Conservation (phyloP, 1,284 basidiomycete species). For the Apiotrichum sp. region DNA sequence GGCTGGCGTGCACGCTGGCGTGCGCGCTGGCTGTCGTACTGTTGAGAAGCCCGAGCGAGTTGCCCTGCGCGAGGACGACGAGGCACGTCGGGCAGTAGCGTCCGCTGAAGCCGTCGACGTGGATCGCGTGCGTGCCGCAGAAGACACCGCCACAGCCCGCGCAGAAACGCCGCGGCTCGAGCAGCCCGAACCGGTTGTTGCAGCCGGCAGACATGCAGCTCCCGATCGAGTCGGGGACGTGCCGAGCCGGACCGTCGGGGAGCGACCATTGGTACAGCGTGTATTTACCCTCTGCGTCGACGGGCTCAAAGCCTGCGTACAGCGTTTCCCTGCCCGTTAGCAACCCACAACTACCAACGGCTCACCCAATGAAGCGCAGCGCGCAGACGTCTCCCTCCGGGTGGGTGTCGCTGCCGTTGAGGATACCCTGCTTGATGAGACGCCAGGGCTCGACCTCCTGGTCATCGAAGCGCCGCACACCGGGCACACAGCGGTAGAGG, state of each 20-base stretch:
- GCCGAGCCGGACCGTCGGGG: slow-evolving; percentile 40
- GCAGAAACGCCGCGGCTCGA: slow-evolving; percentile 44
- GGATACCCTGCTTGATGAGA: slow-evolving; percentile 34
- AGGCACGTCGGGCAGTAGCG: slow-evolving; percentile 44
- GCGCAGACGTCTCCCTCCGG: slow-evolving; percentile 14
- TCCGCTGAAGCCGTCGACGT: slow-evolving; percentile 37
- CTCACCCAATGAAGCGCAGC: slow-evolving; percentile 44
- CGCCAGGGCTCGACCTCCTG: slow-evolving; percentile 37
- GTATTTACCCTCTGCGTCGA: slow-evolving; percentile 21
- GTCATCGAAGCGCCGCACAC: slow-evolving; percentile 24
- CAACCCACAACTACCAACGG: background rate
- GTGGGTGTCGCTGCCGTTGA: slow-evolving; percentile 32
- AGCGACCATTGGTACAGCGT: slow-evolving; percentile 44
- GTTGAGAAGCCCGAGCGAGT: slow-evolving; percentile 23
- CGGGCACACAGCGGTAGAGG: slow-evolving; percentile 26
- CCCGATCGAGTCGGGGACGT: slow-evolving; percentile 34
- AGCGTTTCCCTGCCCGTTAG: slow-evolving; percentile 36
- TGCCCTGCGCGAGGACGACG: slow-evolving; percentile 29
- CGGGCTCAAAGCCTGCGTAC: slow-evolving; percentile 38
- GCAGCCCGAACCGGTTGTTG: slow-evolving; percentile 37
- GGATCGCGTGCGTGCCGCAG: slow-evolving; percentile 42
- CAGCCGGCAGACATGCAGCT: slow-evolving; percentile 41
- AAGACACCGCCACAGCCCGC: slow-evolving; percentile 45
- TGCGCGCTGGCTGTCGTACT: background rate
- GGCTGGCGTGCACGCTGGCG: background rate